A percentile compares a stretch with the other conserved stretches of the same genome.
Conservation (phyloP, 306 rosid species). For the Cucurbita ficifolia region DNA sequence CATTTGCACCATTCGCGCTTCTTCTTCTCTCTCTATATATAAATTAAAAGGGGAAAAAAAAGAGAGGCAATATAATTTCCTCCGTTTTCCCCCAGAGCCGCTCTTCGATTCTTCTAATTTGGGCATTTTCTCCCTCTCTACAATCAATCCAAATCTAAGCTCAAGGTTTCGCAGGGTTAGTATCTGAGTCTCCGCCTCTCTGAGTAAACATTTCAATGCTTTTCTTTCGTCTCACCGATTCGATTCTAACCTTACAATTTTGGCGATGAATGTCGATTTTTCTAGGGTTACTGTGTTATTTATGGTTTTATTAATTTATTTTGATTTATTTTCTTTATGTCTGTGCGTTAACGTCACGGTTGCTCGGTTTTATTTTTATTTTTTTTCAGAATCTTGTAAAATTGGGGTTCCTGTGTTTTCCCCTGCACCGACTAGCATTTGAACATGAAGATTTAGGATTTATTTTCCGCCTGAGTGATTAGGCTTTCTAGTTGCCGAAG, state of each 20-base stretch:
- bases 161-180: neutral
- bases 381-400: neutral
- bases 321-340: neutral
- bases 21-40: neutral
- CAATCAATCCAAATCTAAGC: neutral
- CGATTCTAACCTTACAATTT: neutral
- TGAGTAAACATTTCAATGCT: neutral
- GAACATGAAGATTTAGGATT: neutral
- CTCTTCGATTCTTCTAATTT: neutral
- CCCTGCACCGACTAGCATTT: neutral
- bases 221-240: neutral
- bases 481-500: neutral
- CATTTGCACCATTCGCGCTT: neutral
- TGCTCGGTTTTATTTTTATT: neutral
- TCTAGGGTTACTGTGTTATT: neutral
- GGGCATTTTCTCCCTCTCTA: neutral
- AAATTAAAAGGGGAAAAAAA: neutral
- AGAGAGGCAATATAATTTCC: neutral
- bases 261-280: neutral
- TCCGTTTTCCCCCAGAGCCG: neutral
- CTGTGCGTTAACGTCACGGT: neutral
- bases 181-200: neutral
- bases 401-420: neutral
- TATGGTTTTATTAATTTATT: neutral
- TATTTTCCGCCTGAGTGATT: neutral